Percentiles rank a stretch among this genome's conserved stretches.
Conservation (phyloP, 371 early-diverging fungal genomes). For the Coemansia sp. region DNA sequence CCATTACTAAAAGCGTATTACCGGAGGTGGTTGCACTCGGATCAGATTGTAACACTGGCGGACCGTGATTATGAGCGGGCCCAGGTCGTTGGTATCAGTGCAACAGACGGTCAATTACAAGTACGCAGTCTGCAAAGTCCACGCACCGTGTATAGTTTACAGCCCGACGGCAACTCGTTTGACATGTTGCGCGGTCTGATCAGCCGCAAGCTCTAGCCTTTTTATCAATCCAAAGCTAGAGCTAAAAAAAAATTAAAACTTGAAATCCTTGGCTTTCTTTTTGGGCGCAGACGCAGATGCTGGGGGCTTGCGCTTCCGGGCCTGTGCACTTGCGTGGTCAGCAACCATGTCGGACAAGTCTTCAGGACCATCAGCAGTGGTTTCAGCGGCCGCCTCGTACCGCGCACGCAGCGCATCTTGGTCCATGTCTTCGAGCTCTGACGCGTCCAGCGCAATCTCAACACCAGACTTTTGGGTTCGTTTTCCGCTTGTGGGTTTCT, state of each 20-base stretch:
- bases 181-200: conserved; percentile 93
- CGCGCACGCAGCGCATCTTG: conserved; percentile 69
- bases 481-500: conserved; percentile 9
- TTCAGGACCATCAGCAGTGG: conserved; percentile 52
- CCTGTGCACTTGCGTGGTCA: conserved; percentile 72
- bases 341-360: conserved; percentile 86
- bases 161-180: conserved; percentile 95
- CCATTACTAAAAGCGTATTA: conserved; percentile 77
- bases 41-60: conserved; percentile 70
- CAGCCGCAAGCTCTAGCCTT: conserved; percentile 55
- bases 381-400: conserved; percentile 63
- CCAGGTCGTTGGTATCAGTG: conserved; percentile 74
- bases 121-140: conserved; percentile 62
- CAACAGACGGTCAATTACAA: conserved; percentile 71
- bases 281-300: conserved; percentile 57
- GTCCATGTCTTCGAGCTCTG: conserved; percentile 71
- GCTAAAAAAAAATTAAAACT: conserved; percentile 5
- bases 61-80: conserved; percentile 59
- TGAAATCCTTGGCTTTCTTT: conserved; percentile 60
- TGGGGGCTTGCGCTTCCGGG: conserved; percentile 64
- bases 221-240: too few species aligned
- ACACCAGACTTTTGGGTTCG: conserved; percentile 54
- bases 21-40: conserved; percentile 81
- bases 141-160: conserved; percentile 63
- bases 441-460: conserved; percentile 72